phyloP scores from a whole-genome alignment of 805 yeast genomes.

The Priceomyces carsonii region DNA sequence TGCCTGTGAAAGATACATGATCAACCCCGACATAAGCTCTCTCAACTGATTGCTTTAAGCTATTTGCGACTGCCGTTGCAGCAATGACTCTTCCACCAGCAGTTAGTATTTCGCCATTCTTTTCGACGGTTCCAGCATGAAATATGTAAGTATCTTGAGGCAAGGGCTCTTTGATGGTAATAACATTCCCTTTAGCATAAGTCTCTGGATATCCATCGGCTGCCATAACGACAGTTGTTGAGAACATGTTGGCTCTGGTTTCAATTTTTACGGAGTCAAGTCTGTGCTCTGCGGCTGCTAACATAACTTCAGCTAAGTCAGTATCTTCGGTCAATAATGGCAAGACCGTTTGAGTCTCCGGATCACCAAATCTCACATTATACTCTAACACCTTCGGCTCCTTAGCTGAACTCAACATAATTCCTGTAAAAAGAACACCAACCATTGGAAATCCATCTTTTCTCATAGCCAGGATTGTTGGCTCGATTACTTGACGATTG shows the following conservation, averaged over 20 bases:
- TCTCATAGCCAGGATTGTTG: conserved; percentile 96
- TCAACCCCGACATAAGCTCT: conserved; percentile 86
- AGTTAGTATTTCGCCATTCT: conserved; percentile 67
- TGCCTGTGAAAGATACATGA: conserved; percentile 67
- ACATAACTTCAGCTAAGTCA: conserved; percentile 89
- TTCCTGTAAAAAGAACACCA: conserved; percentile 93
- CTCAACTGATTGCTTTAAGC: conserved; percentile 78
- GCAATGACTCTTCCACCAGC: conserved; percentile 98
- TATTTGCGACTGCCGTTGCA: conserved; percentile 77
- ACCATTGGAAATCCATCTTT: conserved; percentile 92
- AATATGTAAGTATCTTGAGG: conserved; percentile 71
- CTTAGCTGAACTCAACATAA: conserved; percentile 73
- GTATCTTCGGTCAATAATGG: conserved; percentile 80
- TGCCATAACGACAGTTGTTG: conserved; percentile 93
- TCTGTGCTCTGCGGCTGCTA: conserved; percentile 93
- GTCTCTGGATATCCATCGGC: conserved; percentile 96
- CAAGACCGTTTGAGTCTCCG: conserved; percentile 96
- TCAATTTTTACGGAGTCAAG: conserved; percentile 74
- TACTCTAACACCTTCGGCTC: conserved; percentile 97
- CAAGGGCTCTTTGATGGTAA: conserved; percentile 51
- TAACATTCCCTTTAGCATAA: conserved; percentile 84
- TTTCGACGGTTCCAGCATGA: conserved; percentile 90
- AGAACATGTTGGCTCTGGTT: conserved; percentile 56
- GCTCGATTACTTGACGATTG: conserved; percentile 74
- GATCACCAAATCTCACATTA: conserved; percentile 98